Conservation (phyloP, 2,329 filamentous ascomycete species). For the Colletotrichum cereale region DNA sequence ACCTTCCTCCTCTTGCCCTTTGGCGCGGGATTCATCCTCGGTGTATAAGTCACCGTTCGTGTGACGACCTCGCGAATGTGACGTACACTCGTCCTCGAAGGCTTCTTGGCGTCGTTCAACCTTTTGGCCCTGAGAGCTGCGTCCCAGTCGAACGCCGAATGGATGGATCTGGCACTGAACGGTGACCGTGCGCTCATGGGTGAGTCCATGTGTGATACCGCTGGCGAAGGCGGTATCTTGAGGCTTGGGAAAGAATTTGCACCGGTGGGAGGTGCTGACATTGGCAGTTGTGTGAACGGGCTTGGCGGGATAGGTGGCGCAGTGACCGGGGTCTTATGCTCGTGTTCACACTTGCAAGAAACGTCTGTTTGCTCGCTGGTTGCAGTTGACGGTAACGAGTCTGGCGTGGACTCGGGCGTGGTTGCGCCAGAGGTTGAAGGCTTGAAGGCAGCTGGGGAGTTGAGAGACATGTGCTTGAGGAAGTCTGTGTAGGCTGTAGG, state of each 20-base stretch:
- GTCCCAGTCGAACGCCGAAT: conserved; percentile 85
- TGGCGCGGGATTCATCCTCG: conserved; percentile 86
- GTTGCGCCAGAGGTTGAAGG: conserved; percentile 62
- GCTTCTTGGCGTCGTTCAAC: conserved; percentile 69
- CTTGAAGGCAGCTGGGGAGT: conserved; percentile 73
- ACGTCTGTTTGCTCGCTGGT: conserved; percentile 67
- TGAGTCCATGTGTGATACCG: conserved; percentile 75
- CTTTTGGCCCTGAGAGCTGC: conserved; percentile 76
- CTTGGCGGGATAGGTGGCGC: conserved; percentile 59
- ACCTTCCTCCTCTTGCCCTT: conserved; percentile 92
- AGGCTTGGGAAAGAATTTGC: conserved; percentile 73
- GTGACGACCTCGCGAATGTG: conserved; percentile 92
- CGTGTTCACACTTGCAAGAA: conserved; percentile 67
- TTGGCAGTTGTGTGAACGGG: conserved; percentile 66
- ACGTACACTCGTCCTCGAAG: conserved; percentile 72
- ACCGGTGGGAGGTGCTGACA: conserved; percentile 72
- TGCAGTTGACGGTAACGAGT: conserved; percentile 55
- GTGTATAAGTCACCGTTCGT: conserved; percentile 93
- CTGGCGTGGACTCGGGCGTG: conserved; percentile 57
- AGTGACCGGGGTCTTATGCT: conserved; percentile 58
- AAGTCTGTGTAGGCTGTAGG: conserved; percentile 93
- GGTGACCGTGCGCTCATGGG: conserved; percentile 81
- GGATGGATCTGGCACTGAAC: conserved; percentile 74
- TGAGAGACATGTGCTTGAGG: conserved; percentile 83
- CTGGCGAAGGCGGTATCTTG: conserved; percentile 82